Evolutionary conservation across 2,329 filamentous ascomycete species (phyloP).

Genomic region (Colletotrichum coccodes): DNA sequence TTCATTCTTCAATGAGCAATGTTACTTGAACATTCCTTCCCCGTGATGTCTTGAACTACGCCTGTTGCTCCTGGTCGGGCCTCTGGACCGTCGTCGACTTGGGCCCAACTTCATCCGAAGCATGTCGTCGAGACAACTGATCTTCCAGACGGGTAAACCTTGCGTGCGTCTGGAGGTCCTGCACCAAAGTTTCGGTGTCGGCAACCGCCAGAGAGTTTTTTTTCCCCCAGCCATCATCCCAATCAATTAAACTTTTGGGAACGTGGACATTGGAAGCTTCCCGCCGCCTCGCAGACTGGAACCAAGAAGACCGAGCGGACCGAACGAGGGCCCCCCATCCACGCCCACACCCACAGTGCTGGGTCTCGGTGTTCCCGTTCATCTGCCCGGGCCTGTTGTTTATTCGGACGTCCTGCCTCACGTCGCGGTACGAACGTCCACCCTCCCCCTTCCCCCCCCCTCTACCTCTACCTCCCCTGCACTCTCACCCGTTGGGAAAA

Average conservation of each 20-base stretch:
- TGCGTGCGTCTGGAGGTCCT: not conserved
- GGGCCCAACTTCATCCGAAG: not conserved
- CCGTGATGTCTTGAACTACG: not conserved
- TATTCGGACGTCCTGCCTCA: not conserved
- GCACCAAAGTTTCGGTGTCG: not conserved
- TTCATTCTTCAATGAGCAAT: slow-evolving; percentile 22
- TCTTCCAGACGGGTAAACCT: not conserved
- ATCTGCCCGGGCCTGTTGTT: not conserved
- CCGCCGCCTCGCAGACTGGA: not conserved
- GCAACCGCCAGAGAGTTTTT: no score
- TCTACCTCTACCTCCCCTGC: no score
- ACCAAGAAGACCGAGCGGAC: not conserved
- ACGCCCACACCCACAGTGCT: not conserved
- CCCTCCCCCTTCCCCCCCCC: not conserved
- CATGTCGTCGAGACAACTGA: not conserved
- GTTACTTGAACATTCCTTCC: not conserved
- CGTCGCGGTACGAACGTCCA: not conserved
- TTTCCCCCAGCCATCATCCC: not conserved
- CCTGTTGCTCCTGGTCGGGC: not conserved
- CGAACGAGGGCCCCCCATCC: not conserved
- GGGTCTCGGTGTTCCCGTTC: not conserved
- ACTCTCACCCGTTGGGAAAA: not conserved
- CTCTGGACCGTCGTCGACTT: not conserved
- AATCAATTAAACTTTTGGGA: not conserved
- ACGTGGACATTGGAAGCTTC: not conserved